Percentiles rank a stretch among this genome's conserved stretches.
These are phyloP conservation scores for Penicillium cinerascens DNA, from an alignment of 495 filamentous ascomycete genomes.

Conservation along the genomic window DNA sequence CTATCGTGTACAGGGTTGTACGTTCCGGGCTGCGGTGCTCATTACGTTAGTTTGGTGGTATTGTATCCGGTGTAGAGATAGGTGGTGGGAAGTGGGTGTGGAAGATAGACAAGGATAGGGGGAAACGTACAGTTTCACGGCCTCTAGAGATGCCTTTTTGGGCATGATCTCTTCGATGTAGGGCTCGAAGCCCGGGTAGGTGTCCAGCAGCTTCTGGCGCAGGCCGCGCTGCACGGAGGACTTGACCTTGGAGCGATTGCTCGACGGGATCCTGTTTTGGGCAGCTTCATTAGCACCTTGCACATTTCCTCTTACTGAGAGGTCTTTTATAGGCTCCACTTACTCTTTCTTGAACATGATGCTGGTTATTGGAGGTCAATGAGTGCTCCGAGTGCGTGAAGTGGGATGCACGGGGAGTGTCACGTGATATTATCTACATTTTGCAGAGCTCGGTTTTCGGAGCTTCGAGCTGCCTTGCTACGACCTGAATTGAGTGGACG, in stretches of 20 bases:
- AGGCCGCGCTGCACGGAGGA: slow-evolving; percentile 88
- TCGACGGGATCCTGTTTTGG: slow-evolving; percentile 61
- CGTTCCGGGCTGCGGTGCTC: slow-evolving; percentile 69
- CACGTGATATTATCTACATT: slow-evolving; percentile 23
- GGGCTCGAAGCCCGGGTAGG: slow-evolving; percentile 81
- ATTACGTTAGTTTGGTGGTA: slow-evolving; percentile 5
- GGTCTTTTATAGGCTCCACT: slow-evolving; percentile 17
- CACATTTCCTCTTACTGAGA: neutral
- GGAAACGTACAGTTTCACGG: slow-evolving; percentile 68
- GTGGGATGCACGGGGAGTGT: slow-evolving; percentile 36
- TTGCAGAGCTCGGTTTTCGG: neutral
- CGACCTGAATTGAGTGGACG: too few relatives aligned
- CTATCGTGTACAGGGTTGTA: slow-evolving; percentile 79
- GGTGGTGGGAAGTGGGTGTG: neutral
- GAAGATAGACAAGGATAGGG: neutral
- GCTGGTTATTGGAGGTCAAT: slow-evolving; percentile 15
- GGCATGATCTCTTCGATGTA: slow-evolving; percentile 93
- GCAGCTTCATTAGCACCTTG: slow-evolving; percentile 8
- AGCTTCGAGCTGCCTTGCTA: neutral
- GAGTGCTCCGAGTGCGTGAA: slow-evolving; percentile 14
- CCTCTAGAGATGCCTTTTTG: slow-evolving; percentile 89
- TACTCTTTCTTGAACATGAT: slow-evolving; percentile 93
- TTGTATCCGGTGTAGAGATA: neutral
- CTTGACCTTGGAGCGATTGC: slow-evolving; percentile 93
- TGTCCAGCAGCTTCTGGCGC: slow-evolving; percentile 72